A percentile compares a stretch with the other conserved stretches of the same genome.
Evolutionary conservation across 345 rosid species (phyloP).

Genomic region (Turritis glabra): DNA sequence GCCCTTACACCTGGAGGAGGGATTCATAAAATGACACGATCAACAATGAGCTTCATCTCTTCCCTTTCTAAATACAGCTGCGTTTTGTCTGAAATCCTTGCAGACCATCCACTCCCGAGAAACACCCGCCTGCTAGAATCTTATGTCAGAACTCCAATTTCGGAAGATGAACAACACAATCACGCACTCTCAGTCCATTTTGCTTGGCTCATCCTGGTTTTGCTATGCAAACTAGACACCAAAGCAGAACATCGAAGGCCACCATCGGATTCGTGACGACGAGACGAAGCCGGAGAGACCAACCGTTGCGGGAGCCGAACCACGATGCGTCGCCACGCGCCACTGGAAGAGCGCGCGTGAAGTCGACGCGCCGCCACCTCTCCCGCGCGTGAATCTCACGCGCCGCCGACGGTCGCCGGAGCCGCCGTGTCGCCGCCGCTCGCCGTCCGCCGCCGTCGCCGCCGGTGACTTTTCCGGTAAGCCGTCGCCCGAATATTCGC

Average conservation of each 20-base stretch:
- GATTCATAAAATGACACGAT: slow-evolving; percentile 66
- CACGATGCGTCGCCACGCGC: too few species aligned
- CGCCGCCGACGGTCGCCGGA: too few species aligned
- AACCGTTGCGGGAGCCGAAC: too few species aligned
- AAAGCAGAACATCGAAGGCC: slow-evolving; percentile 57
- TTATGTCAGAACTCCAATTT: slow-evolving; percentile 45
- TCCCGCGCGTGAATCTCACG: too few species aligned
- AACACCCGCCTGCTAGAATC: slow-evolving; percentile 51
- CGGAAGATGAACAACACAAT: slow-evolving; percentile 33
- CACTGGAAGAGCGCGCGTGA: too few species aligned
- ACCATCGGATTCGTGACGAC: too few species aligned
- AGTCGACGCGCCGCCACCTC: too few species aligned
- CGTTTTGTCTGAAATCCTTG: slow-evolving; percentile 56
- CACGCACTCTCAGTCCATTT: slow-evolving; percentile 49
- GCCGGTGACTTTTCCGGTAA: too few species aligned
- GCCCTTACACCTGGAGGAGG: slow-evolving; percentile 58
- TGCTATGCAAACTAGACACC: slow-evolving; percentile 80
- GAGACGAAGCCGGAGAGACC: too few species aligned
- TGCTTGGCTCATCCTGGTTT: slow-evolving; percentile 69
- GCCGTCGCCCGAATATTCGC: too few species aligned
- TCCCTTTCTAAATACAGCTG: slow-evolving; percentile 59
- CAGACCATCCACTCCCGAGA: slow-evolving; percentile 48
- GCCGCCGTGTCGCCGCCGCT: too few species aligned
- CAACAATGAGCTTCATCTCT: slow-evolving; percentile 65
- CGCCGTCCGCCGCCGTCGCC: too few species aligned